These are phyloP conservation scores for Talinum fruticosum DNA, from an alignment of 148 eudicot genomes.

Conservation along the genomic window DNA sequence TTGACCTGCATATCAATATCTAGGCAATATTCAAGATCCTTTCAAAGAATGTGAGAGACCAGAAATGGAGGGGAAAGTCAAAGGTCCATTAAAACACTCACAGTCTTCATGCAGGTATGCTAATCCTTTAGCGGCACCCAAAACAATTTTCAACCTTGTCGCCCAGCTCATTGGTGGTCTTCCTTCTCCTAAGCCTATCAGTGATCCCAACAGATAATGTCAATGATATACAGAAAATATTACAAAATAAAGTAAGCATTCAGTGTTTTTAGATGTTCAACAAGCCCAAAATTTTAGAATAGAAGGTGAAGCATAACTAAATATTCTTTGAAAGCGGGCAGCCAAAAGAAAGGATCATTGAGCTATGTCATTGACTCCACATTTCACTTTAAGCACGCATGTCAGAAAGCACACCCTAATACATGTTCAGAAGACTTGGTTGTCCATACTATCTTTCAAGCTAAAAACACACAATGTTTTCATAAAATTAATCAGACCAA, in stretches of 20 bases:
- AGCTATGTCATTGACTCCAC: too few relatives aligned
- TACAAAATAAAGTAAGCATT: not conserved
- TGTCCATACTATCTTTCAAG: too few relatives aligned
- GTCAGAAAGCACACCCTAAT: too few relatives aligned
- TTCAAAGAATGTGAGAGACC: not conserved
- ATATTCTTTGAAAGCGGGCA: too few relatives aligned
- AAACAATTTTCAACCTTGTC: conserved; percentile 61
- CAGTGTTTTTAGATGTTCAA: too few relatives aligned
- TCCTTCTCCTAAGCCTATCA: conserved; percentile 37
- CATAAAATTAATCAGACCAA: too few relatives aligned
- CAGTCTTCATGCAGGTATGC: conserved; percentile 77
- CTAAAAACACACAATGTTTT: too few relatives aligned
- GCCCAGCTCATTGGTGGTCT: conserved; percentile 51
- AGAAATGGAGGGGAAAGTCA: not conserved
- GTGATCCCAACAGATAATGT: not conserved
- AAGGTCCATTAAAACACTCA: conserved; percentile 40
- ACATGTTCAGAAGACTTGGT: too few relatives aligned
- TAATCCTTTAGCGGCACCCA: conserved; percentile 76
- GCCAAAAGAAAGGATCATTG: too few relatives aligned
- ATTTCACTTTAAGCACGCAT: too few relatives aligned
- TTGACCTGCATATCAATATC: conserved; percentile 30
- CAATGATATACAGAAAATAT: not conserved
- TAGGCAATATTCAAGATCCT: conserved; percentile 16
- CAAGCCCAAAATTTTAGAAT: not conserved
- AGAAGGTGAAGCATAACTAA: too few relatives aligned